Conservation (phyloP, 495 filamentous ascomycete genomes). For the Aspergillus egyptiacus region DNA sequence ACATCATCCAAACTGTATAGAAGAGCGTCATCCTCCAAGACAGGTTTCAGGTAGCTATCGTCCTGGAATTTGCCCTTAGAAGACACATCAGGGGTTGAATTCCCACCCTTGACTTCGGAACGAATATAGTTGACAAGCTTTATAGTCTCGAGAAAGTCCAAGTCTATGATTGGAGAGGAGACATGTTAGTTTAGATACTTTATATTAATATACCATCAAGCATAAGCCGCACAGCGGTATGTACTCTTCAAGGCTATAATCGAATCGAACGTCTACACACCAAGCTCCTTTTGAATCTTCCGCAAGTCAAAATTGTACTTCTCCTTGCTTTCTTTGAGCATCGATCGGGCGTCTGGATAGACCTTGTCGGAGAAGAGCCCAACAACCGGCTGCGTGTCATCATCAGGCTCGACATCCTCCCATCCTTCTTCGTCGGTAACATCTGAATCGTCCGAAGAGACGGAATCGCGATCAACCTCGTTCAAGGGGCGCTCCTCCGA, state of each 20-base stretch:
- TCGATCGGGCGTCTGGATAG: slow-evolving; percentile 57
- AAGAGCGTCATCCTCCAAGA: slow-evolving; percentile 84
- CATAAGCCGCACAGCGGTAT: slow-evolving; percentile 11
- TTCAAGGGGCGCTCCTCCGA: slow-evolving; percentile 19
- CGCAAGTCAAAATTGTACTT: slow-evolving; percentile 71
- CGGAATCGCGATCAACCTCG: slow-evolving; percentile 29
- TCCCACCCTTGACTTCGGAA: slow-evolving; percentile 45
- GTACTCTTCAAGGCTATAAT: slow-evolving; percentile 8
- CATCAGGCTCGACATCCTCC: slow-evolving; percentile 72
- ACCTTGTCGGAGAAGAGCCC: slow-evolving; percentile 65
- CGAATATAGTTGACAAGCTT: slow-evolving; percentile 84
- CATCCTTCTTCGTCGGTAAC: slow-evolving; percentile 62
- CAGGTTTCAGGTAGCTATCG: slow-evolving; percentile 73
- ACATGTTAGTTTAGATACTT: slow-evolving; percentile 19
- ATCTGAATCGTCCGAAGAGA: slow-evolving; percentile 43
- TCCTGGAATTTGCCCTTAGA: slow-evolving; percentile 56
- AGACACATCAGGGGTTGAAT: slow-evolving; percentile 48
- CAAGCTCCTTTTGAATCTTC: slow-evolving; percentile 54
- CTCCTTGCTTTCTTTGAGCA: slow-evolving; percentile 68
- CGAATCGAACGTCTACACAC: slow-evolving; percentile 39
- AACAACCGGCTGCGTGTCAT: slow-evolving; percentile 58
- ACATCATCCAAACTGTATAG: slow-evolving; percentile 80
- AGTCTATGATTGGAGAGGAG: slow-evolving; percentile 32
- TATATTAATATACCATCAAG: background rate
- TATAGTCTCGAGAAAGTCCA: slow-evolving; percentile 79